Evolutionary conservation across 1,284 basidiomycete genomes (phyloP).

Genomic region (Rhizoctonia solani): DNA sequence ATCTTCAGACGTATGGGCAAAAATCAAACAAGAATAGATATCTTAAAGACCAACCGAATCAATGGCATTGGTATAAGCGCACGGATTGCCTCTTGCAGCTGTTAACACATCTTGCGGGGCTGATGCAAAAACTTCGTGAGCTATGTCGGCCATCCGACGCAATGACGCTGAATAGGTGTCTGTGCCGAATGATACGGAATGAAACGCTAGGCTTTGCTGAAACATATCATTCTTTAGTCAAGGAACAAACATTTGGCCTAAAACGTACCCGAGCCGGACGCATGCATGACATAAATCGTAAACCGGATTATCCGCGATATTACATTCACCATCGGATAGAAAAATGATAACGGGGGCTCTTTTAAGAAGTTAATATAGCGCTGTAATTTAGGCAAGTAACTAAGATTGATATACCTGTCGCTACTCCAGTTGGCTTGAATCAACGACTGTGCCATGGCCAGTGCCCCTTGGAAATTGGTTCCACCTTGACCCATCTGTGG

Average conservation of each 20-base stretch:
- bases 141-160: conserved; percentile 58
- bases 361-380: neutral
- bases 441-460: conserved; percentile 47
- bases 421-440: conserved; percentile 59
- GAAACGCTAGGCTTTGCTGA: conserved; percentile 62
- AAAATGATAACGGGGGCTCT: conserved; percentile 64
- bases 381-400: neutral
- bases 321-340: conserved; percentile 61
- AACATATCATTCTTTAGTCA: neutral
- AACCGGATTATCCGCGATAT: conserved; percentile 50
- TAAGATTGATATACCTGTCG: conserved; percentile 50
- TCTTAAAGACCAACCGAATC: conserved; percentile 56
- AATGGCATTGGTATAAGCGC: conserved; percentile 57
- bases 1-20: conserved; percentile 47
- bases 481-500: conserved; percentile 46
- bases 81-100: conserved; percentile 47
- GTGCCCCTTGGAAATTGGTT: conserved; percentile 55
- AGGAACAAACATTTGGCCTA: neutral
- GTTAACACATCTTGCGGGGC: conserved; percentile 53
- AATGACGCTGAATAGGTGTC: conserved; percentile 46
- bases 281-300: conserved; percentile 55
- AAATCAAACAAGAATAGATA: no score
- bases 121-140: conserved; percentile 54
- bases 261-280: conserved; percentile 53
- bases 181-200: conserved; percentile 61